These are phyloP conservation scores for Clohesyomyces aquaticus DNA, from an alignment of 495 filamentous ascomycete genomes.

Conservation along the genomic window DNA sequence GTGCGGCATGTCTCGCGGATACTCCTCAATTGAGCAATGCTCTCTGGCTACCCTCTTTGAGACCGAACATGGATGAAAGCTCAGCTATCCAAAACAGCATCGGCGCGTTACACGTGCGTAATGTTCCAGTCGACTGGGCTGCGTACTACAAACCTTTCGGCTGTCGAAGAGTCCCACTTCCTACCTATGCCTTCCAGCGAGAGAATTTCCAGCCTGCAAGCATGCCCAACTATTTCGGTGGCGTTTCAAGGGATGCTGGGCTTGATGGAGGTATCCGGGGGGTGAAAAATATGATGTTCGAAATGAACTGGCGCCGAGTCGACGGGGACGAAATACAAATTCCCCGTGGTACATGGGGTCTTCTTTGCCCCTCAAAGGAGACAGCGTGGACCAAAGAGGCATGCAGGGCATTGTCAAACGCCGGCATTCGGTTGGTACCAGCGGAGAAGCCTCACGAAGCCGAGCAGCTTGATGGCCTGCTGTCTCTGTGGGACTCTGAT, in stretches of 20 bases:
- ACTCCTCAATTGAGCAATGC: constrained; percentile 8
- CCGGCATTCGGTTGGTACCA: constrained; percentile 25
- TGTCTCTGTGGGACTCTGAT: constrained; percentile 42
- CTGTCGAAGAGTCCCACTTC: constrained; percentile 39
- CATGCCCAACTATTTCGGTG: no score
- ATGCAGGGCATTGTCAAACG: constrained; percentile 6
- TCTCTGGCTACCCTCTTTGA: constrained; percentile 33
- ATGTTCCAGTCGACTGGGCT: constrained; percentile 42
- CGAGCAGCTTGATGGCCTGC: constrained; percentile 36
- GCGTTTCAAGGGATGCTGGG: no score
- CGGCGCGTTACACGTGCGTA: constrained; percentile 33
- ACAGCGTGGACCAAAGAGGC: neutral
- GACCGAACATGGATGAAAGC: neutral
- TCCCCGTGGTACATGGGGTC: constrained; percentile 1
- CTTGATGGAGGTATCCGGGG: no score
- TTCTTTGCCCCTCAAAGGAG: neutral
- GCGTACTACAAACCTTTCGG: constrained; percentile 42
- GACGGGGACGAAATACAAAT: neutral
- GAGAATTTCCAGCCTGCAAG: constrained; percentile 11
- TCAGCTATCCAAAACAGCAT: neutral
- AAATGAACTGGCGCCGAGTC: neutral
- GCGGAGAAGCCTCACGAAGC: constrained; percentile 30
- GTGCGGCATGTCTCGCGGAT: constrained; percentile 38
- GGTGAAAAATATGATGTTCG: neutral
- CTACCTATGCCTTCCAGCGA: constrained; percentile 47